Base-by-base conservation (phyloP, 768 basidiomycete species). In the Boletus speciosus region DNA sequence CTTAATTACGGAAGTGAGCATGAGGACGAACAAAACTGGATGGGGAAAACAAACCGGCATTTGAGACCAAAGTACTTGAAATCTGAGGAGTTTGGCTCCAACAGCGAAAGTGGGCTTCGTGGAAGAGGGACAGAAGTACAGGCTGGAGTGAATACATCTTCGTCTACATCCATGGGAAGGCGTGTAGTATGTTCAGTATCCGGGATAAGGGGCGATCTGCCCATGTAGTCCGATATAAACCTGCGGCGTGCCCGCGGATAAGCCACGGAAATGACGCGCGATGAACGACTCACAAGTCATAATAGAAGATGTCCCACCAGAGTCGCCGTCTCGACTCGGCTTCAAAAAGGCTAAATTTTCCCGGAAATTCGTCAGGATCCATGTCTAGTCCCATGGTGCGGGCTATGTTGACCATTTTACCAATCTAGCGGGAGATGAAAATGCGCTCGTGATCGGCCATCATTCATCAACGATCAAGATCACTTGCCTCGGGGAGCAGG, bases 221-320 rank as follows among this genome's bases (percentile, higher is more conserved):
- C 81, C 70, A 87, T 75, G 59, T 75, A 77, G 63, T 90, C 89
- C 6, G 89, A 82, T 19, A 84, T 74, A 65, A 88, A 86, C 56
- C 89, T 91, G 61, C 32, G 49, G 34, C 36, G 34, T 49, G 49
- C 47, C 51, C 52, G 50, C 52, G 46, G 59, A 57, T 65, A 15
- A 63, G 54, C 9, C 31, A 43, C 10, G 36, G 27, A 41, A 54
- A 46, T 16, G 35, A 50, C 21, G 8, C 0, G 44, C 14, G 35
- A 25, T 16, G 51, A 43, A 54, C 39, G n/a, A 79, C 86, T 61
- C 66, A 90, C 90, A 85, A 64, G 67, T 92, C 90, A 66, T 84
- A 90, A 68, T 81, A 88, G 64, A 83, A 78, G 11, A 90, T 76
- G 49, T 88, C 85, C 90, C 90, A 92, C 87, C 90, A 90, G 6